Base-by-base conservation (phyloP, 352 stramenopile genomes). In the Phytopythium montanum region DNA sequence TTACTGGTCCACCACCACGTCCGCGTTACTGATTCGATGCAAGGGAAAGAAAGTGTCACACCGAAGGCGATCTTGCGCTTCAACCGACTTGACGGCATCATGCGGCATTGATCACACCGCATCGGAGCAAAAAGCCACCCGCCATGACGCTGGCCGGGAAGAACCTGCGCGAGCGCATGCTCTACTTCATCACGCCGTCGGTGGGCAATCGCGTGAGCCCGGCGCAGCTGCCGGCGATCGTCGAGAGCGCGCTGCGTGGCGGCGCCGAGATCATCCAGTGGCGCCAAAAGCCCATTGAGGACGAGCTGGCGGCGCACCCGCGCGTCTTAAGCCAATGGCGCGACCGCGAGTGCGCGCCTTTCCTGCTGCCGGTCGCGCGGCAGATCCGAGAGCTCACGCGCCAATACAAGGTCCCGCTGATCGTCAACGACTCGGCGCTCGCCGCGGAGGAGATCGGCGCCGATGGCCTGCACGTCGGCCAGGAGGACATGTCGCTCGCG, bases 111-210 rank as follows among this genome's bases (percentile, higher is more conserved):
- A 6, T 38, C 33, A 38, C 33, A 38, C 33, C 33, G 33, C 33
- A 38, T 38, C 33, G 9, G 14, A 38, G 33, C 36, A 5, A 16
- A 13, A 9, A n/a, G 10, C 39, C 21, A 19, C 5, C 3, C 1
- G 13, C 19, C 13, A 59, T 59, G 53, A 50, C 53, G 53, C 53
- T 49, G 38, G 26, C 53, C 23, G n/a, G 13, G 13, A 23, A n/a
- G 38, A 2, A 18, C n/a, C 25, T 59, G 36, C 5, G 38, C 23
- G 36, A 21, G 41, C 71, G 66, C 25, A 44, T 53, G 63, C 75
- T 87, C 51, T 87, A 87, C 67, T 84, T 85, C 72, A 82, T 87
- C 67, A 87, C 77, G 38, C 77, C 77, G 28, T 79, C 75, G 2
- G 65, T 77, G 9, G 67, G 72, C 18, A 41, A 38, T 44, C 59